Base-by-base conservation (phyloP, 305 asterid species). In the Petunia hybrid region DNA sequence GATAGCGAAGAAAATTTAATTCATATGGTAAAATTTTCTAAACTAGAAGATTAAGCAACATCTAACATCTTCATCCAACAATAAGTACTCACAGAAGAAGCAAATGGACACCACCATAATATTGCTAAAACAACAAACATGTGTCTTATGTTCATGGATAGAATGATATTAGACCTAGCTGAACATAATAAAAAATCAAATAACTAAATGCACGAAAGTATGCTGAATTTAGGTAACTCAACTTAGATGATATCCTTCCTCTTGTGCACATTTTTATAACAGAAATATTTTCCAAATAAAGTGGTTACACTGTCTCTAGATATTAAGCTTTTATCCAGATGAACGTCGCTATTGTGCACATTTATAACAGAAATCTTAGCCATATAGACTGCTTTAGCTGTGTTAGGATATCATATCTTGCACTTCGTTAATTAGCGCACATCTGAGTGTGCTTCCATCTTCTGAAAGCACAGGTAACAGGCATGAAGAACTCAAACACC, bases 101-200 rank as follows among this genome's bases (percentile, higher is more conserved):
- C 65, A 74, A 53, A 38, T 53, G 79, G 79, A 53, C 48, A 74
- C 16, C 36, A 74, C 51, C 64, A 53, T 38, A 74, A 38, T 74
- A 38, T 48, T 36, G 51, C 51, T 64, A 74, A 74, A 73, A 38
- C 14, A 55, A 74, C 65, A 53, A 74, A 43, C n/a, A 38, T 74
- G 65, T n/a, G 13, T 48, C 62, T 48, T 31, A 35, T 46, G 61
- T 62, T 71, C 62, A 35, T 22, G 62, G 78, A 71, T 2, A 71
- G 78, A 13, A 48, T 46, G 35, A 48, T 31, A 71, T 31, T 10
- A 22, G 59, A 45, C 43, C 57, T 70, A 53, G 5, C 16, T 35
- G 5, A 43, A 14, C 79, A 53, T 74, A 13, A 38, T 38, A 38
- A 53, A 14, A 74, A 22, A 22, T 22, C 31, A 22, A 22, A 55